These are phyloP conservation scores for Ustilago esculenta DNA, from an alignment of 1,284 basidiomycete genomes.

Conservation along the genomic window DNA sequence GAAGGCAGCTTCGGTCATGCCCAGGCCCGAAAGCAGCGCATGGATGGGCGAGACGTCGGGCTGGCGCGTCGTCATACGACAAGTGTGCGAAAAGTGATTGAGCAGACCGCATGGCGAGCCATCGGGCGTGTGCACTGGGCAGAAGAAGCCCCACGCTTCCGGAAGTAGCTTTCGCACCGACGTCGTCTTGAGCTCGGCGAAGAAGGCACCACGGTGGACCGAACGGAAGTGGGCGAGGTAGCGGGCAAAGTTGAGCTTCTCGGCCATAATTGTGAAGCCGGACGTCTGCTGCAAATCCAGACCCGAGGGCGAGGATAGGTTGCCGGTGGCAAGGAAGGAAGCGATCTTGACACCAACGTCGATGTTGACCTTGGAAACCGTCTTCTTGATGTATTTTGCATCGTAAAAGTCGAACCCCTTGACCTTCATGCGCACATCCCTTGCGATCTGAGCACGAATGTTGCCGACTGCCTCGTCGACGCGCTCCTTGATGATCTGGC, in stretches of 20 bases:
- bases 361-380: slow-evolving; percentile 82
- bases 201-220: slow-evolving; percentile 99
- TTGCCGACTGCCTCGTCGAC: slow-evolving; percentile 87
- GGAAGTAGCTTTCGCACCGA: slow-evolving; percentile 95
- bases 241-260: slow-evolving; percentile 98
- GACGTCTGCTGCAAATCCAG: slow-evolving; percentile 96
- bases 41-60: slow-evolving; percentile 83
- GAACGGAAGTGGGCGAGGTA: slow-evolving; percentile 99
- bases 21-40: slow-evolving; percentile 82
- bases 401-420: slow-evolving; percentile 83
- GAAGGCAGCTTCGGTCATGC: slow-evolving; percentile 85
- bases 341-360: slow-evolving; percentile 90
- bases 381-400: slow-evolving; percentile 82
- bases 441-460: slow-evolving; percentile 77
- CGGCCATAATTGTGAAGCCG: slow-evolving; percentile 97
- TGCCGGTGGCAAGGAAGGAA: slow-evolving; percentile 97
- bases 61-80: slow-evolving; percentile 85
- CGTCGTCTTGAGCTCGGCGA: slow-evolving; percentile 98
- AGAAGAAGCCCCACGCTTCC: slow-evolving; percentile 99
- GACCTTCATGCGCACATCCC: slow-evolving; percentile 80
- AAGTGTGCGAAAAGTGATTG: slow-evolving; percentile 94
- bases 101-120: slow-evolving; percentile 96
- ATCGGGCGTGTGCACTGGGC: slow-evolving; percentile 98
- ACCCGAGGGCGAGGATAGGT: slow-evolving; percentile 91
- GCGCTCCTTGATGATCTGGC: slow-evolving; percentile 98